Conservation (phyloP, 352 stramenopile genomes). For the Phytopythium montanum region DNA sequence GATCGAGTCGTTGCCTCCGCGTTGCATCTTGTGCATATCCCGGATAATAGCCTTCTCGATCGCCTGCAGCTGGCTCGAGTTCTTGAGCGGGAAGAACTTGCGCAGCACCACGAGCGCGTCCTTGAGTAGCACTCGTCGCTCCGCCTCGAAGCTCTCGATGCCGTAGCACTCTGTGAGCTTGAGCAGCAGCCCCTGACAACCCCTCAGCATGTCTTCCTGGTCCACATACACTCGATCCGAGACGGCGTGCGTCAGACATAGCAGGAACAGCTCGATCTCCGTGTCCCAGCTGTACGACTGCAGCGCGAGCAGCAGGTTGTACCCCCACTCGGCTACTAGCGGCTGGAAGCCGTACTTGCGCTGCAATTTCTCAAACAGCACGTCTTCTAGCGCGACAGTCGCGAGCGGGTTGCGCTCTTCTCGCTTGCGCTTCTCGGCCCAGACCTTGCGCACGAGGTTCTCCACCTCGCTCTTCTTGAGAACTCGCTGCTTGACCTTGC, state of each 20-base stretch:
- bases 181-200: conserved; percentile 46
- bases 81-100: conserved; percentile 82
- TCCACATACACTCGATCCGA: conserved; percentile 70
- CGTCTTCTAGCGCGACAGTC: conserved; percentile 49
- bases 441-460: conserved; percentile 63
- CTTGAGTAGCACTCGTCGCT: conserved; percentile 61
- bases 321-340: conserved; percentile 81
- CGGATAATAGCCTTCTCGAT: conserved; percentile 76
- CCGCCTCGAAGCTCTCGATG: conserved; percentile 49
- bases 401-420: conserved; percentile 47
- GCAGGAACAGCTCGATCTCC: conserved; percentile 74
- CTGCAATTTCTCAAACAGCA: conserved; percentile 74
- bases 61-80: conserved; percentile 58
- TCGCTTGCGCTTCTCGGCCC: conserved; percentile 69
- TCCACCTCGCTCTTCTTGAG: conserved; percentile 75
- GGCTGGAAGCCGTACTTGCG: conserved; percentile 81
- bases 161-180: conserved; percentile 46
- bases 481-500: conserved; percentile 52
- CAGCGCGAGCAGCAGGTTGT: conserved; percentile 73
- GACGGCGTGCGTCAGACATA: conserved; percentile 64
- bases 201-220: conserved; percentile 60
- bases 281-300: conserved; percentile 70
- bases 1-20: conserved; percentile 60
- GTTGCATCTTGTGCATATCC: conserved; percentile 80
- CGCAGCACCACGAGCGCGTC: conserved; percentile 65